Base-by-base conservation (phyloP, 768 basidiomycete genomes). In the Tulasnella sp. region DNA sequence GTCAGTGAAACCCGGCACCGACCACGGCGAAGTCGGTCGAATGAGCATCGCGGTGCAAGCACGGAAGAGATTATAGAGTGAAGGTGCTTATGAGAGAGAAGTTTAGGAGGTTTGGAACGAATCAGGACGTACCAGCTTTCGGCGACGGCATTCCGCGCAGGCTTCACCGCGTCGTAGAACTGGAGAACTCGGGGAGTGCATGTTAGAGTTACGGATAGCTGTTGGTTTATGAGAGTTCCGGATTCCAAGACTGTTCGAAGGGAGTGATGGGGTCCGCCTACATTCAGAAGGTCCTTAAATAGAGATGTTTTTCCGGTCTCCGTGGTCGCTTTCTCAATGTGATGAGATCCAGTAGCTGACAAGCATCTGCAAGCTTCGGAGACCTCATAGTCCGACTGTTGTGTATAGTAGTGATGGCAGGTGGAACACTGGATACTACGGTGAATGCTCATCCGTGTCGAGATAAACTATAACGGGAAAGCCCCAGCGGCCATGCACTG, bases 161-260 rank as follows among this genome's bases (percentile, higher is more conserved):
- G 71, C 71, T 35, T 72, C 71, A 5, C 71, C 71, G 19, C 71
- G 52, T 64, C 62, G 64, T 39, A 72, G 62, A 59, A 72, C 62
- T 7, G 64, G 62, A 39, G 41, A 17, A n/a, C 36, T 32, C 16
- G 67, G 6, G 52, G 52, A 29, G 22, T 59, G 52, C 52, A 59
- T 59, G 22, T 59, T 14, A 8, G n/a, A n/a, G n/a, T n/a, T n/a
- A 59, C 22, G 52, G 52, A 59, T 59, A 59, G 52, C 11, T 59
- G 52, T 17, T 11, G 32, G 52, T 59, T 59, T 8, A 14, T 22
- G 7, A 29, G 14, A 14, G 9, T 22, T 32, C 26, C 8, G 22
- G 47, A 2, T 26, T 52, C 26, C 47, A 52, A n/a, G 47, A 52
- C 26, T 12, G 12, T 5, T 59, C 32, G 52, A 22, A 12, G 32